phyloP scores from a whole-genome alignment of 1,139 yeast genomes.

The Yamadazyma dushanensis region DNA sequence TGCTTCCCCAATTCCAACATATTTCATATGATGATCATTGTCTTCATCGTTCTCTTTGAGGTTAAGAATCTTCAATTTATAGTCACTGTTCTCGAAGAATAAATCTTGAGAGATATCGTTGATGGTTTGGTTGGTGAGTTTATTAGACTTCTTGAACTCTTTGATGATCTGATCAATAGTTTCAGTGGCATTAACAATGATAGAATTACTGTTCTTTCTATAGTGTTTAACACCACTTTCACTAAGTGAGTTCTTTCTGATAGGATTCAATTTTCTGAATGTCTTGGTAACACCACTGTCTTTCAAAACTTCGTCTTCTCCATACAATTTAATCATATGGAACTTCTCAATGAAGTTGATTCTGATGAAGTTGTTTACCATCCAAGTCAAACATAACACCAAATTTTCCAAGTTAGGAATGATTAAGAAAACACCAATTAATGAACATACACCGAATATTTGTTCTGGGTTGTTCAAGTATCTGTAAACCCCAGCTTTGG shows the following conservation, averaged over 20 bases:
- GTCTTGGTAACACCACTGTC: constrained; percentile 73
- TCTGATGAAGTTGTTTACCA: constrained; percentile 62
- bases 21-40: constrained; percentile 22
- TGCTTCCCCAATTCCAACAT: constrained; percentile 49
- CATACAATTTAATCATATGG: constrained; percentile 79
- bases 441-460: constrained; percentile 76
- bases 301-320: constrained; percentile 57
- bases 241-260: constrained; percentile 23
- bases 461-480: constrained; percentile 86
- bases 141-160: constrained; percentile 36
- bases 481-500: constrained; percentile 83
- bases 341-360: constrained; percentile 76
- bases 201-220: constrained; percentile 17
- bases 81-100: constrained; percentile 40
- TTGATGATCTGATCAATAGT: constrained; percentile 42
- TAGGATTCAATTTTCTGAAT: constrained; percentile 49
- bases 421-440: constrained; percentile 75
- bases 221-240: constrained; percentile 21
- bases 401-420: constrained; percentile 59
- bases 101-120: constrained; percentile 43
- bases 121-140: constrained; percentile 38
- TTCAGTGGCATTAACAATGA: constrained; percentile 29
- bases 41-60: constrained; percentile 19
- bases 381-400: constrained; percentile 65
- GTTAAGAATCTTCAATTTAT: constrained; percentile 27